phyloP scores from a whole-genome alignment of 31 red algal genomes.

The Odonthalia washingtoniensis region DNA sequence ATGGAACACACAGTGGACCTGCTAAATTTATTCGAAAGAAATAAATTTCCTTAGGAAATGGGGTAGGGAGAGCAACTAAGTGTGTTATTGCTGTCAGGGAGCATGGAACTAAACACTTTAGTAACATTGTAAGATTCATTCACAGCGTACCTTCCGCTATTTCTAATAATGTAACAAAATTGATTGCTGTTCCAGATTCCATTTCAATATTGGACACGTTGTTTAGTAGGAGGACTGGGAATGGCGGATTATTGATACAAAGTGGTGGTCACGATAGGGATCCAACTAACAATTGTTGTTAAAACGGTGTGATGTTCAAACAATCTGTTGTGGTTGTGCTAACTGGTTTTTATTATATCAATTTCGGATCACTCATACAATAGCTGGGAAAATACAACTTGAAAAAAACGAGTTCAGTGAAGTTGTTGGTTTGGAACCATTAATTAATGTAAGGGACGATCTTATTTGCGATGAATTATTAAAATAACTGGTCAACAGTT shows the following conservation, averaged over 20 bases:
- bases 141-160: background rate
- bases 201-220: background rate
- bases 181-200: background rate
- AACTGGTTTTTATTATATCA: conserved; percentile 8
- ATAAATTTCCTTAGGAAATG: no score
- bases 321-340: background rate
- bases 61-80: no score
- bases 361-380: conserved; percentile 19
- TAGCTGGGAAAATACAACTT: background rate
- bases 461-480: background rate
- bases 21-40: background rate
- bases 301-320: background rate
- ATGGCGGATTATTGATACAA: background rate
- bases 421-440: no score
- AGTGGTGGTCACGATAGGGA: background rate
- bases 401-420: no score
- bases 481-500: background rate
- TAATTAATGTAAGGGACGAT: background rate
- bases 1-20: background rate
- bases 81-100: background rate
- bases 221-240: no score
- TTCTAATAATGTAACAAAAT: conserved; percentile 8
- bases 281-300: no score
- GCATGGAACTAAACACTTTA: no score
- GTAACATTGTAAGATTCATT: background rate